Percentiles rank a stretch among this genome's conserved stretches.
Evolutionary conservation across 176 grass and related monocot genomes (phyloP).

Genomic region (Carex scoparia): DNA sequence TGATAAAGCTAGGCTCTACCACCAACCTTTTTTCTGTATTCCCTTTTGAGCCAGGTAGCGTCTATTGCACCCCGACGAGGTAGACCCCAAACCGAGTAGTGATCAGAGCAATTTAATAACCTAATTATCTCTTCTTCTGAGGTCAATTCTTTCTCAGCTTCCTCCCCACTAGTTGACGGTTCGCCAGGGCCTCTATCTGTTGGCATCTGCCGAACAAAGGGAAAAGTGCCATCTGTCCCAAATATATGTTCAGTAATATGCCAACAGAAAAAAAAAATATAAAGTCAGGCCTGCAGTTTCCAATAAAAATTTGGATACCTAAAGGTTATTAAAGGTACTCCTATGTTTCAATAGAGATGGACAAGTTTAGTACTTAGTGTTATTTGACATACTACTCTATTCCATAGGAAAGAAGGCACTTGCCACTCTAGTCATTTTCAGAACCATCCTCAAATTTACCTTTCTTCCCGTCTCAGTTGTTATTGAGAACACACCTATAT

Average conservation of each 20-base stretch:
- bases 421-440: background rate
- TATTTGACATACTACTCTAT: background rate
- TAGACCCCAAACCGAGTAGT: constrained; percentile 94
- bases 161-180: constrained; percentile 73
- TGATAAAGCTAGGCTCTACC: background rate
- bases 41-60: constrained; percentile 71
- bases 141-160: constrained; percentile 59
- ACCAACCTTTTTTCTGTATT: constrained; percentile 97
- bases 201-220: constrained; percentile 36
- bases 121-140: constrained; percentile 89
- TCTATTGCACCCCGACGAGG: constrained; percentile 70
- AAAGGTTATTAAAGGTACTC: background rate
- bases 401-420: background rate
- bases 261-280: background rate
- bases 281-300: background rate
- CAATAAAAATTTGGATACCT: background rate
- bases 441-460: background rate
- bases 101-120: constrained; percentile 78
- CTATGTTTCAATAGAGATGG: background rate
- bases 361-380: background rate
- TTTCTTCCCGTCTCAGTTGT: background rate
- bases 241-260: background rate
- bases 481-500: background rate
- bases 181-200: constrained; percentile 41
- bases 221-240: constrained; percentile 36